Evolutionary conservation across 2,329 filamentous ascomycete species (phyloP).

Genomic region (Nannizziopsis barbatae): DNA sequence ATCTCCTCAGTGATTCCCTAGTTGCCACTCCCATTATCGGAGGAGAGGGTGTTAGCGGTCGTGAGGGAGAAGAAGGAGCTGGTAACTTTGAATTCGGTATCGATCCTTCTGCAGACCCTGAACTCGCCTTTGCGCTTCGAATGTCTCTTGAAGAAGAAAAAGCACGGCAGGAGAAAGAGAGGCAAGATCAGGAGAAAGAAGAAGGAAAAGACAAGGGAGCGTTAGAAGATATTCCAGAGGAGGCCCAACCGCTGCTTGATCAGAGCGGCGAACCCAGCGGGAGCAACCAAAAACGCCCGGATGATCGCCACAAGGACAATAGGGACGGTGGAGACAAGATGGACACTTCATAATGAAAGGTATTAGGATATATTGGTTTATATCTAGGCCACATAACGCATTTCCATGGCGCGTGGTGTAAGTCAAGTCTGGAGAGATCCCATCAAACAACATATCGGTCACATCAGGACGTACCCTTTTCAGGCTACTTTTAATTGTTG

Average conservation of each 20-base stretch:
- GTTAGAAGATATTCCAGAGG: constrained; percentile 72
- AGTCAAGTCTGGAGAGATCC: too few species aligned
- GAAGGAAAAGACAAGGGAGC: constrained; percentile 56
- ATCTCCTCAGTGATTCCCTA: constrained; percentile 84
- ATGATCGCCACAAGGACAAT: constrained; percentile 40
- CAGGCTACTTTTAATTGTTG: too few species aligned
- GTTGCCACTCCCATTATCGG: constrained; percentile 81
- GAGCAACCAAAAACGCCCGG: constrained; percentile 28
- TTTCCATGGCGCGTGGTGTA: constrained; percentile 7
- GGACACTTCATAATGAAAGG: constrained; percentile 61
- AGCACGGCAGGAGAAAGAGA: constrained; percentile 77
- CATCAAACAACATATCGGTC: too few species aligned
- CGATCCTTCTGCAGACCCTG: constrained; percentile 82
- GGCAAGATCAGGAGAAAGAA: constrained; percentile 58
- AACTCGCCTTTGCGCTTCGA: constrained; percentile 81
- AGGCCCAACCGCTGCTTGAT: constrained; percentile 54
- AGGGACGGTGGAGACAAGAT: constrained; percentile 63
- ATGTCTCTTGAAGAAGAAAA: constrained; percentile 99
- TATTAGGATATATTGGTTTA: constrained; percentile 2
- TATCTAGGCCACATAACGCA: constrained; percentile 10
- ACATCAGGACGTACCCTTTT: too few species aligned
- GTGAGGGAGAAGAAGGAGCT: constrained; percentile 42
- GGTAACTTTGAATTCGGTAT: constrained; percentile 76
- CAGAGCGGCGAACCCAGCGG: constrained; percentile 55
- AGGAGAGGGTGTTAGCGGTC: constrained; percentile 57